Percentiles rank a stretch among this genome's conserved stretches.
These are phyloP conservation scores for Phytopythium delawarense DNA, from an alignment of 352 stramenopile genomes.

Conservation along the genomic window DNA sequence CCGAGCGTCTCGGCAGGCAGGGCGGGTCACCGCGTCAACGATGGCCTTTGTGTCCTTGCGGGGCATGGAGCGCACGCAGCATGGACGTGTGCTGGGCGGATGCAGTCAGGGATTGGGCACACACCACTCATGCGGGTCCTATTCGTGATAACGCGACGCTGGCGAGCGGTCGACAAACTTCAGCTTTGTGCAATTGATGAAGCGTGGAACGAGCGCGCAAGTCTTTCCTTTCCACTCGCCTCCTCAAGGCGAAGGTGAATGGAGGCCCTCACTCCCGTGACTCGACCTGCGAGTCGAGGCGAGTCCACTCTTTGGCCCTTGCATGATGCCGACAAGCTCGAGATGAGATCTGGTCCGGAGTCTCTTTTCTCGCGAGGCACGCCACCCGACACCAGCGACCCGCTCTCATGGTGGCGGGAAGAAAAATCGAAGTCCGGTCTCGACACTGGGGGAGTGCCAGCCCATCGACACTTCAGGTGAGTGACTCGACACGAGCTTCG, in stretches of 20 bases:
- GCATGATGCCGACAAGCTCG: too few species aligned
- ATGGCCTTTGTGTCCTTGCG: too few species aligned
- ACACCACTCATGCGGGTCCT: background rate
- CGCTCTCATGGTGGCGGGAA: slow-evolving; percentile 1
- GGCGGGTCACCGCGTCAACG: too few species aligned
- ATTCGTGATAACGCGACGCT: slow-evolving; percentile 1
- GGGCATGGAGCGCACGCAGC: too few species aligned
- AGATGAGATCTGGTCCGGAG: background rate
- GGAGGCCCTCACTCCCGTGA: too few species aligned
- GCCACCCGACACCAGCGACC: background rate
- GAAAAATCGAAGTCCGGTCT: slow-evolving; percentile 5
- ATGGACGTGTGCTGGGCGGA: background rate
- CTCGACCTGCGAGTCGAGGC: too few species aligned
- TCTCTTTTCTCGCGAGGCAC: slow-evolving; percentile 1
- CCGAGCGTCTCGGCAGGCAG: too few species aligned
- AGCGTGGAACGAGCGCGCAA: background rate
- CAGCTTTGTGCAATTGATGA: background rate
- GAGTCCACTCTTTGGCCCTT: too few species aligned
- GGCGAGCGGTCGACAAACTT: background rate
- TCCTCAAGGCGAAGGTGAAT: too few species aligned
- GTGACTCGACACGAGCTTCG: background rate
- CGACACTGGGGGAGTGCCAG: background rate
- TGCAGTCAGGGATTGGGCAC: background rate
- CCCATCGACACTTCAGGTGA: background rate
- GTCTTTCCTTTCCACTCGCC: background rate